Evolutionary conservation across 306 rosid species (phyloP), one percentile per base, ranked within the genome.

Genomic region (Cyamopsis tetragonoloba): DNA sequence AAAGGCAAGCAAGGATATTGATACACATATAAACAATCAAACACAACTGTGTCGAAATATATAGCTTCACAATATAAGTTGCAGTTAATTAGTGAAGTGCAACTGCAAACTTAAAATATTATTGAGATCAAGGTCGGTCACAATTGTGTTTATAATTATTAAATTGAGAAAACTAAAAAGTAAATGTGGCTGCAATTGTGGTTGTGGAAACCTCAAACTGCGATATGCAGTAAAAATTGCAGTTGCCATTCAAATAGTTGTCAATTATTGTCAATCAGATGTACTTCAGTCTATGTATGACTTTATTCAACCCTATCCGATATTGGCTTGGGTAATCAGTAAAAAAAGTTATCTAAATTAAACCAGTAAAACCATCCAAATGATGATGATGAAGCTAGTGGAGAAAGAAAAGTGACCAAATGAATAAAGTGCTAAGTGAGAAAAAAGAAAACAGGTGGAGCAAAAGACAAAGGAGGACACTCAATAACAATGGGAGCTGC

Each of bases 281-380:
- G 35, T 34, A 46, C 62, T 49, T 18, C 28, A 28, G 54, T 28
- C 18, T 1, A 46, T 11, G 54, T 58, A 53, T 18, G n/a, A n/a
- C n/a, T n/a, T n/a, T n/a, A 43, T 32, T 68, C 35, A 41, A 68
- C 43, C 24, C 32, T 49, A 6, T 18, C 31, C 27, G 11, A 13
- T n/a, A 61, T 42, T 39, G 26, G 47, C 62, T 7, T 35, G 37
- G 47, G 43, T 31, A 26, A 20, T 8, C 20, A 27, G 19, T 12
- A 47, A 51, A 62, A 34, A 31, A 35, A 24, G 14, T 27, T 19
- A 69, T 51, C 66, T 14, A 35, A 54, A 43, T 62, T 35, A 11
- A 76, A 43, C 53, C 43, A 41, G 11, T 32, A 70, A 76, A 68
- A 11, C 49, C 41, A 60, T 54, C 38, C 46, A 53, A 11, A 54